phyloP scores from a whole-genome alignment of 306 rosid genomes.

The Rosa multiflora region DNA sequence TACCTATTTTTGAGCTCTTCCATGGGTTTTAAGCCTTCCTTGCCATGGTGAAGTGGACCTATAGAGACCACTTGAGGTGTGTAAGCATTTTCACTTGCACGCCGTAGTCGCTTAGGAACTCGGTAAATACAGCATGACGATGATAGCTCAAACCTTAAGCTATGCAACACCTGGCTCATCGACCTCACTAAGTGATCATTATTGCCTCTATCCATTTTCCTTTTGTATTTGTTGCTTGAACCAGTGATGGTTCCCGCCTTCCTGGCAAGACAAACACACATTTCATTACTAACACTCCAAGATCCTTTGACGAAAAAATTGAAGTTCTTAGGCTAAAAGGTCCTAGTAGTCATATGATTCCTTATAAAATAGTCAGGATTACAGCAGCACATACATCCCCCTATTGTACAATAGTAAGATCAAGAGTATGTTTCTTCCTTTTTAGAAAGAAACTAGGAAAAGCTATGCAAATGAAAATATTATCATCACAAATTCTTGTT shows the following conservation, averaged over 20 bases:
- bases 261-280: not conserved
- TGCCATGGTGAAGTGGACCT: slow-evolving; percentile 29
- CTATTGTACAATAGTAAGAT: too few relatives aligned
- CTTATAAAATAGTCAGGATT: too few relatives aligned
- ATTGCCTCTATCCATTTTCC: not conserved
- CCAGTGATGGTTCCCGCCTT: not conserved
- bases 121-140: slow-evolving; percentile 2
- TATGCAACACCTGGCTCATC: not conserved
- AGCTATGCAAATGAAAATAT: not conserved
- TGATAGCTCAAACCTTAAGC: not conserved
- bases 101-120: slow-evolving; percentile 18
- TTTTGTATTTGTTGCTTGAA: not conserved
- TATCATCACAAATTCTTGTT: not conserved
- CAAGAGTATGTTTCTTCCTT: too few relatives aligned
- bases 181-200: not conserved
- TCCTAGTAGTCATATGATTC: too few relatives aligned
- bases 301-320: too few relatives aligned
- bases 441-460: not conserved
- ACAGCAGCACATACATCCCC: too few relatives aligned
- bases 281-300: not conserved
- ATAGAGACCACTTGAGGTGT: slow-evolving; percentile 29
- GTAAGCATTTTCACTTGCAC: slow-evolving; percentile 20
- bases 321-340: too few relatives aligned
- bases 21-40: slow-evolving; percentile 7
- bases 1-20: slow-evolving; percentile 27